Evolutionary conservation across 176 grass and related monocot genomes (phyloP).

Genomic region (Oryza coarctata): DNA sequence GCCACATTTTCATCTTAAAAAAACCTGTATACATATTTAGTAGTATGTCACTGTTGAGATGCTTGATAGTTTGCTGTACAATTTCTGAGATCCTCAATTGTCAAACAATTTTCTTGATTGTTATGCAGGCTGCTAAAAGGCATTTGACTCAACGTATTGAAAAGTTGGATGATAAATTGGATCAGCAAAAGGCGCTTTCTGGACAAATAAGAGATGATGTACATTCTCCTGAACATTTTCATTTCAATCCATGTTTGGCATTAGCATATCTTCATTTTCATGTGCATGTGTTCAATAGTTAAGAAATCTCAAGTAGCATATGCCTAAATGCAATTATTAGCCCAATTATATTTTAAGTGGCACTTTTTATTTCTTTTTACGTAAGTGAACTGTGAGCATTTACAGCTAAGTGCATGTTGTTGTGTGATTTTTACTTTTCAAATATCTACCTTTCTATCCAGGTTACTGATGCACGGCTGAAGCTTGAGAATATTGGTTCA

Average conservation of each 20-base stretch:
- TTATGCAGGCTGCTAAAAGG: constrained; percentile 80
- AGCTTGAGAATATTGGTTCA: constrained; percentile 81
- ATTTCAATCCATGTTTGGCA: constrained; percentile 16
- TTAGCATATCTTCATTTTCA: constrained; percentile 15
- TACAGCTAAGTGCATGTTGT: neutral
- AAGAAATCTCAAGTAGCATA: neutral
- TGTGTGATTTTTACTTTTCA: constrained; percentile 21
- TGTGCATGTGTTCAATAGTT: neutral
- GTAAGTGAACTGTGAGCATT: neutral
- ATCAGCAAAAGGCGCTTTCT: constrained; percentile 91
- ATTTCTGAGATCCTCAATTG: neutral
- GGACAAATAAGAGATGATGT: constrained; percentile 93
- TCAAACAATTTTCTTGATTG: constrained; percentile 33
- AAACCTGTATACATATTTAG: neutral
- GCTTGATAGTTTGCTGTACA: constrained; percentile 13
- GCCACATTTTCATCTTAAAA: neutral
- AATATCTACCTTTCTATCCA: constrained; percentile 37
- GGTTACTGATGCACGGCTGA: constrained; percentile 80
- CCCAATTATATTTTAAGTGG: neutral
- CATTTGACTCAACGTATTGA: constrained; percentile 95
- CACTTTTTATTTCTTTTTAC: constrained; percentile 16
- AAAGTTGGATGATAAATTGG: constrained; percentile 95
- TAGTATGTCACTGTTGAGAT: neutral
- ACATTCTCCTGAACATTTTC: constrained; percentile 13
- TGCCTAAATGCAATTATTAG: neutral